Base-by-base conservation (phyloP, 352 stramenopile genomes). In the Blastocystis sp. region DNA sequence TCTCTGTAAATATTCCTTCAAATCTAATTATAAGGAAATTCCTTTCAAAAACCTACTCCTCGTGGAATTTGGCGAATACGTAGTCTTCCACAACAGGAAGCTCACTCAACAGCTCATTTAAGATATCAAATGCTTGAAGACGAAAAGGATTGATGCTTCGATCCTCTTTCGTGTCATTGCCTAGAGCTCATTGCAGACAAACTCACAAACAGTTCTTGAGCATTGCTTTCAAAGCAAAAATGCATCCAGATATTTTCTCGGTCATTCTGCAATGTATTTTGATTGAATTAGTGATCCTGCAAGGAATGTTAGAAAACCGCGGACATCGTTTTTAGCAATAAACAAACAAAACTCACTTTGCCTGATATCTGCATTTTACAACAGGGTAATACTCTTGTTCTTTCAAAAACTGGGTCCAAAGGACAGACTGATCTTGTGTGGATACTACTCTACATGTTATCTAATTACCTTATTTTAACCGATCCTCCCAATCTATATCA, bases 111-210 rank as follows among this genome's bases (percentile, higher is more conserved):
- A 84, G 51, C 35, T 84, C 73, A 44, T 84, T 84, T 57, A 84
- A 44, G 51, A 84, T 60, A 53, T 84, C 73, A 24, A 84, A 84
- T n/a, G 44, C 27, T 27, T 84, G 73, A 19, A 84, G 30, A 53
- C 73, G 73, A 66, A 68, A 84, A 22, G 73, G 73, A 54, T 84
- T 84, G 51, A 84, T 60, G 44, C 53, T 84, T 42, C 59, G 64
- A 33, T 84, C 73, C 33, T 84, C 73, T 44, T 84, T 84, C 35
- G 51, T 13, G 27, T 30, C 48, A 84, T 84, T 84, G 40, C 73
- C 73, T 84, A 69, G 5, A 11, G 1, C 0, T 84, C 73, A 84
- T 56, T 19, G 5, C 2, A 35, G 3, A 19, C 27, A 33, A 54
- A 2, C n/a, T 53, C 35, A n/a, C 24, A n/a, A 33, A 84, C 73